Evolutionary conservation across 768 basidiomycete genomes (phyloP).

Genomic region (Strobilomyces confusus): DNA sequence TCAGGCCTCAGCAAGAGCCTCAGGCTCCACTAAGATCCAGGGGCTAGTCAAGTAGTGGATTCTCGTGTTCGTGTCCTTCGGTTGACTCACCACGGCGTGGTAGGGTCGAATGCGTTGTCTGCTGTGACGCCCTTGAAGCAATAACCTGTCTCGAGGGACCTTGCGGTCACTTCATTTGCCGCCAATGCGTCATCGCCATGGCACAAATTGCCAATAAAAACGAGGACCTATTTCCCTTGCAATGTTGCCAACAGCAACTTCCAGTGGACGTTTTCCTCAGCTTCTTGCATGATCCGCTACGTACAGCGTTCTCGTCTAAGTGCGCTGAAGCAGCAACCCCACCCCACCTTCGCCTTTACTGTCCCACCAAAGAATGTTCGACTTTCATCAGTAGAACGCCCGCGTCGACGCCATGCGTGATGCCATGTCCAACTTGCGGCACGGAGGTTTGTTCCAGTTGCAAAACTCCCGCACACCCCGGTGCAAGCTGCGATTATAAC

Average conservation of each 20-base stretch:
- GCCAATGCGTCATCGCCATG: constrained; percentile 39
- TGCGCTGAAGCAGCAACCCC: constrained; percentile 44
- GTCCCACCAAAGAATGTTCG: constrained; percentile 44
- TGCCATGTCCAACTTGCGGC: constrained; percentile 41
- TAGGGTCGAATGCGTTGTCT: constrained; percentile 37
- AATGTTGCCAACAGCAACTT: constrained; percentile 45
- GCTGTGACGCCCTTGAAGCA: constrained; percentile 31
- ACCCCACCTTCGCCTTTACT: constrained; percentile 45
- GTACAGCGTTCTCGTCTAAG: constrained; percentile 38
- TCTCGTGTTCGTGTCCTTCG: background rate
- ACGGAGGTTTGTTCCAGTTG: constrained; percentile 44
- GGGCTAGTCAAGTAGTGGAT: background rate
- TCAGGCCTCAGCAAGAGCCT: background rate
- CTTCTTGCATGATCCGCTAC: constrained; percentile 31
- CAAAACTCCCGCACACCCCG: constrained; percentile 42
- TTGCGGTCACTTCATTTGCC: constrained; percentile 49
- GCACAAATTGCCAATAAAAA: constrained; percentile 41
- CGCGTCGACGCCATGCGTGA: constrained; percentile 13
- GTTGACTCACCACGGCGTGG: background rate
- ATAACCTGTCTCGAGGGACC: constrained; percentile 31
- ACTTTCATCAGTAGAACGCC: constrained; percentile 44
- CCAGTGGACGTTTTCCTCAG: constrained; percentile 26
- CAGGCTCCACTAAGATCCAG: background rate
- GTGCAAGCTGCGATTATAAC: constrained; percentile 40
- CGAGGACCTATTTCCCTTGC: constrained; percentile 48